Evolutionary conservation across 768 basidiomycete species (phyloP).

Genomic region (Dentipellis sp.): DNA sequence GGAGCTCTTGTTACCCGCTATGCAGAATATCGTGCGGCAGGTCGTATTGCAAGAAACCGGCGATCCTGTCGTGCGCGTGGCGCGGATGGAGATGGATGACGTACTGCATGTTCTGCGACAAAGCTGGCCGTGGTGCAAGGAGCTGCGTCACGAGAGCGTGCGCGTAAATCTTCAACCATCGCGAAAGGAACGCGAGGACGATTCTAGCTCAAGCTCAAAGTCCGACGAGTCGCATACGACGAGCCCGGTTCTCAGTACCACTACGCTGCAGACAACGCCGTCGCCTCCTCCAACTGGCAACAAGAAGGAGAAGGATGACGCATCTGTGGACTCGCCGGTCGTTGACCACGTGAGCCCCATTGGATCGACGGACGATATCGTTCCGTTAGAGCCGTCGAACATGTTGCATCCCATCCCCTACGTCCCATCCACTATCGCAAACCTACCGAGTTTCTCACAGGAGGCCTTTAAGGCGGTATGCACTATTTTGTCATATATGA

Average conservation of each 20-base stretch:
- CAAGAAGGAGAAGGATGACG: conserved; percentile 26
- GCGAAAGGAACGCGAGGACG: conserved; percentile 28
- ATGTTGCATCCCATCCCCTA: conserved; percentile 62
- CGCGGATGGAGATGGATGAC: conserved; percentile 51
- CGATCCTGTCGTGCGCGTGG: conserved; percentile 47
- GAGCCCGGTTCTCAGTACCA: conserved; percentile 65
- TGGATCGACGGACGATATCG: conserved; percentile 36
- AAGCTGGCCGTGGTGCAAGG: conserved; percentile 62
- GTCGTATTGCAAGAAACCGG: conserved; percentile 56
- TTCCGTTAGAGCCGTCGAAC: conserved; percentile 51
- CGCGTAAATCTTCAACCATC: conserved; percentile 7
- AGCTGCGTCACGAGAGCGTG: conserved; percentile 38
- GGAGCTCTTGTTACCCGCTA: conserved; percentile 50
- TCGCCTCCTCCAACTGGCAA: conserved; percentile 48
- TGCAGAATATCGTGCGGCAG: conserved; percentile 60
- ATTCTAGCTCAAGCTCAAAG: conserved; percentile 39
- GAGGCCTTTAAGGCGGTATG: conserved; percentile 4
- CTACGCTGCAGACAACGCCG: conserved; percentile 71
- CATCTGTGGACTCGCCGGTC: conserved; percentile 16
- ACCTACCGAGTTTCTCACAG: conserved; percentile 28
- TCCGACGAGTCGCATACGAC: conserved; percentile 50
- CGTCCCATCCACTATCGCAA: conserved; percentile 51
- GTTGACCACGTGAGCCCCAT: conserved; percentile 18
- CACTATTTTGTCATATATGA: conserved; percentile 35
- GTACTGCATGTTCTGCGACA: conserved; percentile 48